Percentiles rank a stretch among this genome's conserved stretches.
These are phyloP conservation scores for Karstenula rhodostoma DNA, from an alignment of 2,329 filamentous ascomycete genomes.

Conservation along the genomic window DNA sequence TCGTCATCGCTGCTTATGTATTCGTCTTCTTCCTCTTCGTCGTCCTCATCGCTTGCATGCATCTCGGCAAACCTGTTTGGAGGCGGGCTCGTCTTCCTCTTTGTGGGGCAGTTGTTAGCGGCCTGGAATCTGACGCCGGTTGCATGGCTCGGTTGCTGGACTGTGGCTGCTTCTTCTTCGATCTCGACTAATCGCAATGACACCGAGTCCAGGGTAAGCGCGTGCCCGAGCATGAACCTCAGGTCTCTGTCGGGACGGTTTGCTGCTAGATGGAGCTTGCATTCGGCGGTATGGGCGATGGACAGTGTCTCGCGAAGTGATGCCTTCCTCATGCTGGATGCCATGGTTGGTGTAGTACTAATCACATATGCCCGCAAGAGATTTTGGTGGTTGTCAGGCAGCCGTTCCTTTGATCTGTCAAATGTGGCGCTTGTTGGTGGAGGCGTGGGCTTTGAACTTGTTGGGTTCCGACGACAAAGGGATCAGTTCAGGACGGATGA, in stretches of 20 bases:
- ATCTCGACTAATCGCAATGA: constrained; percentile 2
- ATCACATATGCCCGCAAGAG: not conserved
- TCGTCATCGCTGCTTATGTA: constrained; percentile 4
- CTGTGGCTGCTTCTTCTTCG: not conserved
- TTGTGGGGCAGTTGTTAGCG: not conserved
- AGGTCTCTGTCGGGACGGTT: constrained; percentile 5
- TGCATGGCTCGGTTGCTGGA: constrained; percentile 2
- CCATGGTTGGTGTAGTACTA: not conserved
- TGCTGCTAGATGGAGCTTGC: constrained; percentile 2
- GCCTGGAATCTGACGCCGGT: constrained; percentile 3
- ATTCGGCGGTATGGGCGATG: constrained; percentile 7
- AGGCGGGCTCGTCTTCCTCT: not conserved
- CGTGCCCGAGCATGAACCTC: constrained; percentile 4
- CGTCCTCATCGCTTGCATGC: constrained; percentile 2
- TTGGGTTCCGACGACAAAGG: not conserved
- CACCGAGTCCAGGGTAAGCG: constrained; percentile 5
- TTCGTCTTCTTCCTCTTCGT: not conserved
- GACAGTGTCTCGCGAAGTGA: constrained; percentile 5
- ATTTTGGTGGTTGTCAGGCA: not conserved
- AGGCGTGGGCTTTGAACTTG: not conserved
- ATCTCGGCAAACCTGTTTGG: not conserved
- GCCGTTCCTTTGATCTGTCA: not conserved
- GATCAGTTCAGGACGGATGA: not conserved
- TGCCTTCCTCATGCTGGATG: not conserved
- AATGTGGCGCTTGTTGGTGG: not conserved